Evolutionary conservation across 768 basidiomycete species (phyloP), one percentile per base, ranked within the genome.

Genomic region (Boletus rubescentipes): DNA sequence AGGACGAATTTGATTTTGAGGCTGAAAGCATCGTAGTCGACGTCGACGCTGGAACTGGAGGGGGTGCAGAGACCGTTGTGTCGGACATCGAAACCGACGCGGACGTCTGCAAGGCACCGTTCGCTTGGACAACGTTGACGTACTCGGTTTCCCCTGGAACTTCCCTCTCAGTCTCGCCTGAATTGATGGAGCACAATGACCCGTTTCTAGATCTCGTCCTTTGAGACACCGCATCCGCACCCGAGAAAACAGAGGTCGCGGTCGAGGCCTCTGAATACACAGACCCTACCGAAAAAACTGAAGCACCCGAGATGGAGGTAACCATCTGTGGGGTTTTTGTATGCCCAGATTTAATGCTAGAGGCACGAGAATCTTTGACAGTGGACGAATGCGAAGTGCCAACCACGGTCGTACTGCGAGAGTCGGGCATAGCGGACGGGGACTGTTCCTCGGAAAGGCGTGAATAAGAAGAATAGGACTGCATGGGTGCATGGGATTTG

Each of bases 261-360:
- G 61, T 68, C 31, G 68, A 68, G 5, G 64, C 61, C 32, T 64
- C 67, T 30, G 67, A 68, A 20, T 66, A 67, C 2, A 66, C 14
- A 0, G 67, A 66, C 34, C 64, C 64, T 9, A 59, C 53, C 7
- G 68, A 70, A 42, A 58, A 66, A 4, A 62, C 32, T 20, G 70
- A 69, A 32, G 68, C 64, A 39, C 59, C 66, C 2, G 68, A 70
- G 6, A 62, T 38, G 1, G 70, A 72, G n/a, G 53, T 36, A 7
- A 49, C 46, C 64, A 68, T 59, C 16, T 57, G 53, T 1, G 53
- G 43, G 0, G 58, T 26, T 49, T 69, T 69, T 29, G 53, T 46
- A 41, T 69, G 66, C 2, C 60, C 54, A 1, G 49, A 40, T 21
- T 34, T 60, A 2, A 43, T 30, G 30, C 31, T 46, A 6, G 48